A percentile compares a stretch with the other conserved stretches of the same genome.
phyloP scores from a whole-genome alignment of 805 yeast genomes.

The Lipomyces starkeyi region DNA sequence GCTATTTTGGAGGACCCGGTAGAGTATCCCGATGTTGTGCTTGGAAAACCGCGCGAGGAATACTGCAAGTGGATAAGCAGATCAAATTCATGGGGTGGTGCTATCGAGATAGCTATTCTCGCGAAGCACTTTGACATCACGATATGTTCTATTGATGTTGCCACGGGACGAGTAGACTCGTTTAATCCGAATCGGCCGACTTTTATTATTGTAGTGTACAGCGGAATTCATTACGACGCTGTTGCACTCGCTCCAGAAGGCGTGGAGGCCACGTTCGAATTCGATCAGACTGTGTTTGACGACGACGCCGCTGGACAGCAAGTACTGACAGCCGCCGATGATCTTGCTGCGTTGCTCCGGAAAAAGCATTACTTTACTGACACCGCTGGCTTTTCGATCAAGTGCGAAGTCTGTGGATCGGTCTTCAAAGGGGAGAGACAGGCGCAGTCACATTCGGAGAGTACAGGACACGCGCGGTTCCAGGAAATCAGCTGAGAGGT shows the following conservation, averaged over 20 bases:
- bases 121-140: conserved; percentile 58
- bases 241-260: conserved; percentile 51
- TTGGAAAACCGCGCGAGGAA: conserved; percentile 57
- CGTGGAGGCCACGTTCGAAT: conserved; percentile 41
- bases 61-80: conserved; percentile 67
- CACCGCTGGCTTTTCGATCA: conserved; percentile 61
- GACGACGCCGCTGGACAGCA: conserved; percentile 45
- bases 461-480: conserved; percentile 64
- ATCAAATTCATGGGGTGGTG: conserved; percentile 81
- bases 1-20: conserved; percentile 52
- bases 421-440: conserved; percentile 66
- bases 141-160: conserved; percentile 69
- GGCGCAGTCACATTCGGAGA: conserved; percentile 66
- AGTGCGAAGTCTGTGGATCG: conserved; percentile 62
- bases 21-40: conserved; percentile 60
- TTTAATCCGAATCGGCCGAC: conserved; percentile 55
- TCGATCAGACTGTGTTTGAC: conserved; percentile 54
- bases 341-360: conserved; percentile 56
- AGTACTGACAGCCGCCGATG: conserved; percentile 49
- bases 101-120: conserved; percentile 71
- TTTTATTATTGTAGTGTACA: conserved; percentile 63
- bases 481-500: conserved; percentile 53
- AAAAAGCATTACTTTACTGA: conserved; percentile 66
- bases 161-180: conserved; percentile 60
- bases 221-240: conserved; percentile 77